A percentile compares a stretch with the other conserved stretches of the same genome.
Evolutionary conservation across 2,329 filamentous ascomycete species (phyloP).

Genomic region (Westerdykella aurantiaca): DNA sequence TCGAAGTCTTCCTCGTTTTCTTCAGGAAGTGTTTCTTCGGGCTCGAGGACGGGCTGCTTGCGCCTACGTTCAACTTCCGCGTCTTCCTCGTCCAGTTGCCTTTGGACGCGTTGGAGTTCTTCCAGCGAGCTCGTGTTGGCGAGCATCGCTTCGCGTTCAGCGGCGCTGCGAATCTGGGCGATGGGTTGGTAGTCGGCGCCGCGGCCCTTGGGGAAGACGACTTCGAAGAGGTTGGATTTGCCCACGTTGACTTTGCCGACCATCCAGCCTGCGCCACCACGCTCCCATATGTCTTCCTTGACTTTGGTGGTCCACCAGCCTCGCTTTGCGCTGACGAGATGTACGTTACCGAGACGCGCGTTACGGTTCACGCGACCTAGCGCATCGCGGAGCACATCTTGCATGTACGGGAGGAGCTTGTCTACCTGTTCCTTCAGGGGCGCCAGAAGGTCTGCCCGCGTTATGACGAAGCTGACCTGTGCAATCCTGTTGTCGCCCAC

Average conservation of each 20-base stretch:
- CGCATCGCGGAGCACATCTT: constrained; percentile 68
- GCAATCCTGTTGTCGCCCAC: constrained; percentile 58
- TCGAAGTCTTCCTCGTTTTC: constrained; percentile 24
- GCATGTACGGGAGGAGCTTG: constrained; percentile 76
- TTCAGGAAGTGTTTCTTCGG: constrained; percentile 8
- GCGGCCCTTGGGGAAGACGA: constrained; percentile 71
- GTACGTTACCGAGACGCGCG: constrained; percentile 80
- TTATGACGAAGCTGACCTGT: constrained; percentile 86
- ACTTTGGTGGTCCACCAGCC: constrained; percentile 87
- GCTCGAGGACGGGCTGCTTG: constrained; percentile 7
- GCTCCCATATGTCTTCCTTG: constrained; percentile 77
- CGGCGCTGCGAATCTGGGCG: constrained; percentile 30
- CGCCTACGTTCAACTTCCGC: constrained; percentile 21
- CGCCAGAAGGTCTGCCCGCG: constrained; percentile 77
- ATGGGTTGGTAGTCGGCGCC: constrained; percentile 34
- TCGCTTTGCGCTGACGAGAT: constrained; percentile 77
- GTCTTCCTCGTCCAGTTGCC: constrained; percentile 31
- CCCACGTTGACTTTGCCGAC: constrained; percentile 98
- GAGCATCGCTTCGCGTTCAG: constrained; percentile 30
- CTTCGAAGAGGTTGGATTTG: constrained; percentile 86
- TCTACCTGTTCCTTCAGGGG: constrained; percentile 81
- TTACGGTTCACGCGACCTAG: constrained; percentile 62
- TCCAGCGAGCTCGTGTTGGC: constrained; percentile 16
- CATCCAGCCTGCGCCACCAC: constrained; percentile 87
- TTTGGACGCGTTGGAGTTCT: constrained; percentile 15